Evolutionary conservation across 208 protist genomes (phyloP).

Genomic region (Leishmania martiniquensis): DNA sequence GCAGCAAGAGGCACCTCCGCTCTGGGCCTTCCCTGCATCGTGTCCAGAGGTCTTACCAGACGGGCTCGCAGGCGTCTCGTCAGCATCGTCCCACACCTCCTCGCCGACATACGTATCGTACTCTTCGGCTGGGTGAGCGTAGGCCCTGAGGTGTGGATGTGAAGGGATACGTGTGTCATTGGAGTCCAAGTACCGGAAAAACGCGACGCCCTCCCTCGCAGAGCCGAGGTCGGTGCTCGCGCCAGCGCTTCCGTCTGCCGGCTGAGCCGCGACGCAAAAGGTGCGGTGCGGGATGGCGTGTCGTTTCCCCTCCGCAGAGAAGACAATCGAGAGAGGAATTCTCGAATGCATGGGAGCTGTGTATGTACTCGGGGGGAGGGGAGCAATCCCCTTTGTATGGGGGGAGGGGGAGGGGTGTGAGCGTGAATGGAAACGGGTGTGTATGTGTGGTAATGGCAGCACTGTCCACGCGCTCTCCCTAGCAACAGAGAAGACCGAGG

Average conservation of each 20-base stretch:
- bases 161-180: constrained; percentile 78
- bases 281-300: constrained; percentile 66
- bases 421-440: constrained; percentile 1
- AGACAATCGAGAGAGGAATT: constrained; percentile 63
- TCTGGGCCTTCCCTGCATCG: not conserved
- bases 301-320: constrained; percentile 33
- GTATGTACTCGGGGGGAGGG: constrained; percentile 11
- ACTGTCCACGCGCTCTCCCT: not conserved
- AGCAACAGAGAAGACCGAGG: not conserved
- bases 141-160: constrained; percentile 44
- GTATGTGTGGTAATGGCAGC: not conserved
- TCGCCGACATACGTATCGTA: constrained; percentile 88
- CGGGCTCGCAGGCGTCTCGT: not conserved
- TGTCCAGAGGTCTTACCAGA: not conserved
- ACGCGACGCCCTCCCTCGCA: constrained; percentile 33
- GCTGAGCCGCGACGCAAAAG: constrained; percentile 21
- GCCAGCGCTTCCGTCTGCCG: not conserved
- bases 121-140: constrained; percentile 41
- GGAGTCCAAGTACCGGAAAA: constrained; percentile 76
- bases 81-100: constrained; percentile 53
- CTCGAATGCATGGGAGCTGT: constrained; percentile 47
- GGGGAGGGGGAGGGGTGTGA: not conserved
- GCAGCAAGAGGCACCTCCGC: not conserved
- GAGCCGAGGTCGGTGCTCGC: not conserved
- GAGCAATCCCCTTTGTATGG: constrained; percentile 9